phyloP scores from a whole-genome alignment of 2,329 filamentous ascomycete genomes.

The Apiospora saccharicola region DNA sequence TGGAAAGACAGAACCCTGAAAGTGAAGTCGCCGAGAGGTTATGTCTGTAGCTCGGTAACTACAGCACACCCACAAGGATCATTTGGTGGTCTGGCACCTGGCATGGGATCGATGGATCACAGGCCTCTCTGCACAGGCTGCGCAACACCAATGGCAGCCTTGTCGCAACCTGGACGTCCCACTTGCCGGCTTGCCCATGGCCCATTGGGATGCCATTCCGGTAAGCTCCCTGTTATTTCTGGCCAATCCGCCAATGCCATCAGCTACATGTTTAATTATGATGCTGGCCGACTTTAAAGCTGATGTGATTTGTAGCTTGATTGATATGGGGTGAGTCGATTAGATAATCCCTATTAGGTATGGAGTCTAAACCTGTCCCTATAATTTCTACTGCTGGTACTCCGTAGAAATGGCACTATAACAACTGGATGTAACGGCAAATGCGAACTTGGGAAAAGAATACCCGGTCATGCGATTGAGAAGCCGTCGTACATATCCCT shows the following conservation, averaged over 20 bases:
- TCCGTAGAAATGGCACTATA: neutral
- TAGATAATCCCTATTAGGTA: neutral
- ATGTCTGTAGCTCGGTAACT: no score
- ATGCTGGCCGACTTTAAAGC: neutral
- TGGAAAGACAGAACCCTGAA: neutral
- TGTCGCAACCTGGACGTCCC: neutral
- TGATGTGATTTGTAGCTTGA: neutral
- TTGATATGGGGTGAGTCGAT: neutral
- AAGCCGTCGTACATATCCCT: no score
- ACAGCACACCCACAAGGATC: neutral
- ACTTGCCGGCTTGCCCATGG: neutral
- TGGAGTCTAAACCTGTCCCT: neutral
- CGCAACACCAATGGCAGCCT: slow-evolving; percentile 13
- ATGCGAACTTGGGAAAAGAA: no score
- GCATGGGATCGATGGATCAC: slow-evolving; percentile 2
- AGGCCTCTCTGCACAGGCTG: neutral
- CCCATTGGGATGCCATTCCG: neutral
- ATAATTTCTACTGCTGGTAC: neutral
- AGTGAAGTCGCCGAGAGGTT: neutral
- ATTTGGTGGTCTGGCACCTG: neutral
- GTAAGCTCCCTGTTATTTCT: neutral
- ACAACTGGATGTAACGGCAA: no score
- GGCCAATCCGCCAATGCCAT: neutral
- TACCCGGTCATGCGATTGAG: neutral
- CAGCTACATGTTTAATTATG: neutral